Evolutionary conservation across 2,329 filamentous ascomycete genomes (phyloP).

Genomic region (Fusarium abutilonis): DNA sequence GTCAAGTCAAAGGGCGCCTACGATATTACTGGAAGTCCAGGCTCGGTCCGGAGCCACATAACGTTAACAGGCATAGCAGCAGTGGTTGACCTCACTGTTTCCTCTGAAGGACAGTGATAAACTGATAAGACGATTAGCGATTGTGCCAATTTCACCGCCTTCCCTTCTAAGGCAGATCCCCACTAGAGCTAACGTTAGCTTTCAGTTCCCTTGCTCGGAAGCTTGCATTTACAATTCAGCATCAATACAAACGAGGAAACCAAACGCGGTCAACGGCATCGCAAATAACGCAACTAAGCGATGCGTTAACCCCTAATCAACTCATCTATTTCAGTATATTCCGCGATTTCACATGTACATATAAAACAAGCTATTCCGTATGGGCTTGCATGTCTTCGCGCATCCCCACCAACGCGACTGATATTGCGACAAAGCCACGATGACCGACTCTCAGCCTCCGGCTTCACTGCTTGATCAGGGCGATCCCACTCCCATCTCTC

Average conservation of each 20-base stretch:
- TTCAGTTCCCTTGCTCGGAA: conserved; percentile 22
- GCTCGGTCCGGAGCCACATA: conserved; percentile 20
- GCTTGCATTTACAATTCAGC: conserved; percentile 27
- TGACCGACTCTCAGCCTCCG: conserved; percentile 40
- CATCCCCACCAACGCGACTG: conserved; percentile 30
- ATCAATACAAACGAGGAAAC: conserved; percentile 7
- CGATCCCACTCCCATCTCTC: conserved; percentile 63
- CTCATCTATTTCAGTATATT: neutral
- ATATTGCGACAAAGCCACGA: conserved; percentile 32
- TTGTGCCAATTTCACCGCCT: conserved; percentile 33
- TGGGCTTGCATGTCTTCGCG: conserved; percentile 22
- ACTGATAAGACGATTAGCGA: neutral
- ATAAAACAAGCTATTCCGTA: conserved; percentile 9
- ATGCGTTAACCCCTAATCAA: conserved; percentile 9
- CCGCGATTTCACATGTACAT: conserved; percentile 14
- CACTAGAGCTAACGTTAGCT: conserved; percentile 30
- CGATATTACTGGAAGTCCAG: conserved; percentile 15
- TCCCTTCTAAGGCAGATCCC: conserved; percentile 25
- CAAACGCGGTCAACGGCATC: conserved; percentile 12
- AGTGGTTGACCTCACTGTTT: neutral
- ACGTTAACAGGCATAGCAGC: too few species aligned
- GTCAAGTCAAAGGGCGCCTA: neutral
- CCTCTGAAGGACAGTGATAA: conserved; percentile 6
- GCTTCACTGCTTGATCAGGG: conserved; percentile 43
- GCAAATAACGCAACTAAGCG: conserved; percentile 2